A percentile compares a stretch with the other conserved stretches of the same genome.
Conservation (phyloP, 208 protist genomes). For the Naegleria lovaniensis region DNA sequence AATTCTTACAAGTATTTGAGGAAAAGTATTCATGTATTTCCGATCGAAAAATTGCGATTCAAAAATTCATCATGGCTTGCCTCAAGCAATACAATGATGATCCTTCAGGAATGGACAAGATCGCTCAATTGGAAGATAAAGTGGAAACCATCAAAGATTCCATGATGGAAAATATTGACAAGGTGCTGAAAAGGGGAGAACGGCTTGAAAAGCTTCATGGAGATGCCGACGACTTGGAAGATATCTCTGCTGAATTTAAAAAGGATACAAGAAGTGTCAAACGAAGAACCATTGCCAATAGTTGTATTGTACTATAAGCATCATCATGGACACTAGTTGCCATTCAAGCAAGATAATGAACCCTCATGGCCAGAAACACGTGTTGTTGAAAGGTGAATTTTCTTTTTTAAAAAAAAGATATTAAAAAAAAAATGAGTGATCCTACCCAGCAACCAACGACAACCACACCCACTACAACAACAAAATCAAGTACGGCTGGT, state of each 20-base stretch:
- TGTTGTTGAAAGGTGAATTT: too few species aligned
- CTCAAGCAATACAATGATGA: background rate
- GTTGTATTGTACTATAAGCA: background rate
- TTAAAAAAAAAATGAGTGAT: too few species aligned
- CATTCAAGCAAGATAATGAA: too few species aligned
- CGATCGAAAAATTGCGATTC: background rate
- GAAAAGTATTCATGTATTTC: background rate
- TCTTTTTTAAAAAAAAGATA: too few species aligned
- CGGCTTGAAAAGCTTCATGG: background rate
- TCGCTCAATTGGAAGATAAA: background rate
- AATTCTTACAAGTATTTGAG: background rate
- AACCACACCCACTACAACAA: too few species aligned
- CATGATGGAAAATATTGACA: conserved; percentile 24
- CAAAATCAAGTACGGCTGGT: too few species aligned
- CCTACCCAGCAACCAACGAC: too few species aligned
- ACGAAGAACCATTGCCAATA: background rate
- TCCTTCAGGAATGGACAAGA: background rate
- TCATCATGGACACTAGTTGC: too few species aligned
- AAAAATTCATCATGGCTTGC: background rate
- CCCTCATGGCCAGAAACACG: too few species aligned
- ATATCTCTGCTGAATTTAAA: background rate
- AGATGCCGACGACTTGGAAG: background rate
- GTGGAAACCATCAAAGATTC: background rate
- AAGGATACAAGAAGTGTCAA: background rate
- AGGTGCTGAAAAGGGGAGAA: conserved; percentile 14